Evolutionary conservation across 1,139 yeast species (phyloP).

Genomic region (Pneumocystis oryctolagi): DNA sequence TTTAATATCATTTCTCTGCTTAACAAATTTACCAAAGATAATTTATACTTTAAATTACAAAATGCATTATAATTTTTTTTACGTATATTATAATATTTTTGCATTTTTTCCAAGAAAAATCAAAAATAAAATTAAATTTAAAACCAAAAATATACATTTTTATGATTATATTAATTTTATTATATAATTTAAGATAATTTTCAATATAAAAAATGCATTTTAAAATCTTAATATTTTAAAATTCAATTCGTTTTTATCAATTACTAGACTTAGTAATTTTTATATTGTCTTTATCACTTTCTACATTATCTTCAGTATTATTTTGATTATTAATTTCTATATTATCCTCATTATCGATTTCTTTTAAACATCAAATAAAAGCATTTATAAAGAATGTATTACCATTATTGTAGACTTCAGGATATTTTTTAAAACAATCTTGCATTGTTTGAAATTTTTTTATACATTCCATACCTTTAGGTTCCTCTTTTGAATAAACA

Average conservation of each 20-base stretch:
- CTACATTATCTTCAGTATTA: background rate
- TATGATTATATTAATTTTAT: background rate
- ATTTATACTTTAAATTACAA: background rate
- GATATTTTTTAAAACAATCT: slow-evolving; percentile 81
- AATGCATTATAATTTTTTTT: background rate
- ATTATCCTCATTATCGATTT: background rate
- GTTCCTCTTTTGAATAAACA: slow-evolving; percentile 86
- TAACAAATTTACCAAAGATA: too few relatives aligned
- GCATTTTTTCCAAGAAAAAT: too few relatives aligned
- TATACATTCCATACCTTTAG: slow-evolving; percentile 93
- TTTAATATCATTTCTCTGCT: too few relatives aligned
- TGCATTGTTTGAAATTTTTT: slow-evolving; percentile 84
- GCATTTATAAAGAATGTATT: background rate
- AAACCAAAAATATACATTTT: background rate
- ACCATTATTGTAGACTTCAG: slow-evolving; percentile 83
- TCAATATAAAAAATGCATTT: background rate
- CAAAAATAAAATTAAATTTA: background rate
- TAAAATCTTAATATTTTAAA: background rate
- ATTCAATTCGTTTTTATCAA: background rate
- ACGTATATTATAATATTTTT: too few relatives aligned
- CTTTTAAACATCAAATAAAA: background rate
- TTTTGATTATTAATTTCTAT: background rate
- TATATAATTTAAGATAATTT: background rate
- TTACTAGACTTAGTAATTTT: background rate
- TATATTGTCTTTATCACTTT: background rate